Conservation (phyloP, 768 basidiomycete species). For the Fomitopsis serialis region DNA sequence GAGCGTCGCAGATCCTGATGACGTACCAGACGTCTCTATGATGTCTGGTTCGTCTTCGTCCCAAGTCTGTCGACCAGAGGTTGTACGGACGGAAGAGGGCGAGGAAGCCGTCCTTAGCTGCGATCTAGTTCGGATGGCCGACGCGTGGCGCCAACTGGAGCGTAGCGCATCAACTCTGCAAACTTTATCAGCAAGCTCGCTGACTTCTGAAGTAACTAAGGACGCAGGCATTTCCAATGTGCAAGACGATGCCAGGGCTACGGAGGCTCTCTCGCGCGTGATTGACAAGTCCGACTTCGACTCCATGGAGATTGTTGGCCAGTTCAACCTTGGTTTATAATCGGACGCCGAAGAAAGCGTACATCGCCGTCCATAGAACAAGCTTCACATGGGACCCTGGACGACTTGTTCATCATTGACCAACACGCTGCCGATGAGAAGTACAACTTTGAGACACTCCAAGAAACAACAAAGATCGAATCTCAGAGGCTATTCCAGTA, state of each 20-base stretch:
- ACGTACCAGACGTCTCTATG: neutral
- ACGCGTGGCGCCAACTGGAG: constrained; percentile 8
- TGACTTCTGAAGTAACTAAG: neutral
- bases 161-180: neutral
- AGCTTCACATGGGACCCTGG: constrained; percentile 31
- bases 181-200: neutral
- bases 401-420: constrained; percentile 95
- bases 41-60: neutral
- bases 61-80: constrained; percentile 5
- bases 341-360: constrained; percentile 49
- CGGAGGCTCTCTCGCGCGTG: constrained; percentile 70
- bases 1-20: neutral
- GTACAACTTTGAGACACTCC: constrained; percentile 94
- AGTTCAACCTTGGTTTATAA: constrained; percentile 94
- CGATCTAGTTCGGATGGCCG: constrained; percentile 6
- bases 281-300: constrained; percentile 86
- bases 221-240: constrained; percentile 26
- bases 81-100: constrained; percentile 8
- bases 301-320: constrained; percentile 81
- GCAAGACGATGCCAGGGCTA: constrained; percentile 50
- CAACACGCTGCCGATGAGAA: constrained; percentile 99
- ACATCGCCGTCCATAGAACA: neutral
- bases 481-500: constrained; percentile 83
- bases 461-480: constrained; percentile 83
- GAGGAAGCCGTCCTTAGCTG: constrained; percentile 5